Evolutionary conservation across 2,329 filamentous ascomycete species (phyloP), one percentile per base, ranked within the genome.

Genomic region (Rutstroemia sp.): DNA sequence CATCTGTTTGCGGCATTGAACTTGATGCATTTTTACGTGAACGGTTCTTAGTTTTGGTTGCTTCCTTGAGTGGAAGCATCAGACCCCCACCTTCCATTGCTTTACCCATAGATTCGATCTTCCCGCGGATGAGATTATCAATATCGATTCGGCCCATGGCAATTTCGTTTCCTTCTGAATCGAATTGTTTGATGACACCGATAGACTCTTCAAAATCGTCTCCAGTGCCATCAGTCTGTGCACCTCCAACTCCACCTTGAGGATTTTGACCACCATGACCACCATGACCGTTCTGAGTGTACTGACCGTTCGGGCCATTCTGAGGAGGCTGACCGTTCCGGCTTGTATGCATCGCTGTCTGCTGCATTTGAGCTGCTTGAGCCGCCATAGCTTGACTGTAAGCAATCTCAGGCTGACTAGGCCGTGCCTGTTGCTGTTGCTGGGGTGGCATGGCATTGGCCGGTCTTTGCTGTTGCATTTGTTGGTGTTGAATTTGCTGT

Each of bases 201-300:
- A 73, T 70, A 71, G 76, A 78, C 54, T 61, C 60, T 41, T 82
- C 76, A 5, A 81, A 80, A 44, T 82, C 71, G 3, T 79, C 78
- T 56, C 78, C 78, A 34, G 87, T 75, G 51, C 92, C 92, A 68
- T 97, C 92, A 14, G 86, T 86, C 70, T 96, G 88, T 23, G 83
- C 73, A 49, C 75, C 75, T 49, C 72, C 70, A 52, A 78, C 64
- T 14, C 72, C 73, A 68, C 76, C 79, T 41, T 66, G 62, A 16
- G 30, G 21, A 16, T 38, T 61, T 50, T 60, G 62, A 69, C 27
- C 47, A 14, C 53, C 64, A 51, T 60, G 62, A 69, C 27, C 47
- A 14, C 53, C 64, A 51, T 68, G 69, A 52, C 74, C 66, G 65
- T 67, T 55, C 65, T 62, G 56, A 9, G 63, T 49, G 63, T 69